Evolutionary conservation across 345 rosid species (phyloP).

Genomic region (Corchorus olitorius): DNA sequence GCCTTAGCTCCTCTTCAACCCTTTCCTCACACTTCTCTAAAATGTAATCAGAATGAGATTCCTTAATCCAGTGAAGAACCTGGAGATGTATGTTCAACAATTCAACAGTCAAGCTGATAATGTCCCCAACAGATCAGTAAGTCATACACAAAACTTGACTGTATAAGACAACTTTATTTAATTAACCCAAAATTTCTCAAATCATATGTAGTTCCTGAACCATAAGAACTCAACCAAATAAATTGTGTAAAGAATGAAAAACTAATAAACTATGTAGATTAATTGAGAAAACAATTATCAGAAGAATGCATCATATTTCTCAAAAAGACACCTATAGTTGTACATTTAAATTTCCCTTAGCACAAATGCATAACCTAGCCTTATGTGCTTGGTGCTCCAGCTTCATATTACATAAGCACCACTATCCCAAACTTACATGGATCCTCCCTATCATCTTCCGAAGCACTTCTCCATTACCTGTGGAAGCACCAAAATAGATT

Average conservation of each 20-base stretch:
- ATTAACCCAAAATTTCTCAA: not conserved
- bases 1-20: not conserved
- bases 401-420: conserved; percentile 21
- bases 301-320: conserved; percentile 19
- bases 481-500: conserved; percentile 20
- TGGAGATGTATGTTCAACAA: not conserved
- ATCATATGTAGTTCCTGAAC: not conserved
- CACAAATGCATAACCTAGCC: conserved; percentile 24
- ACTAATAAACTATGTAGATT: conserved; percentile 5
- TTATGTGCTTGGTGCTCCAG: conserved; percentile 16
- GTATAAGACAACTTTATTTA: not conserved
- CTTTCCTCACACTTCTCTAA: not conserved
- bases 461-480: conserved; percentile 22
- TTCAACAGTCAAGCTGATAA: not conserved
- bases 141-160: not conserved
- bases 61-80: not conserved
- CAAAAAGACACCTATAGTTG: conserved; percentile 27
- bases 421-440: conserved; percentile 13
- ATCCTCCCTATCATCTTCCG: conserved; percentile 24
- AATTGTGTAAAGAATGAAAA: conserved; percentile 9
- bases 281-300: not conserved
- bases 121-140: not conserved
- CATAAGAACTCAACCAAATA: conserved; percentile 19
- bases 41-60: not conserved
- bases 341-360: conserved; percentile 28